phyloP scores from a whole-genome alignment of 805 yeast species.

The Starmerella etchellsii region DNA sequence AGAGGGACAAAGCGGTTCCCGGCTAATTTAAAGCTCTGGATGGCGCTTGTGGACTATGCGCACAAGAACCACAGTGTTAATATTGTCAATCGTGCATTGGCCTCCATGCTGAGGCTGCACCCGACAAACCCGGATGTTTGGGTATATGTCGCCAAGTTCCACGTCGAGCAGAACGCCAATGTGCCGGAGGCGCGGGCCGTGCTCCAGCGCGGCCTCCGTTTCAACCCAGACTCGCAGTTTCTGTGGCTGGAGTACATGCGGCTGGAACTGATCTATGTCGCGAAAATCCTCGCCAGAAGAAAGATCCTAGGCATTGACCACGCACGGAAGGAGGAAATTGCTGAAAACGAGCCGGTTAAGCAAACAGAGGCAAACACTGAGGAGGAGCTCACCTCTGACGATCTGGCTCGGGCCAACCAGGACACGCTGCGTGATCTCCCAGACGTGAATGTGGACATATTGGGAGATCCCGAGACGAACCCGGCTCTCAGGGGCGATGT shows the following conservation, averaged over 20 bases:
- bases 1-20: slow-evolving; percentile 74
- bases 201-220: slow-evolving; percentile 71
- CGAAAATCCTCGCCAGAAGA: slow-evolving; percentile 73
- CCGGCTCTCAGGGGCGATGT: slow-evolving; percentile 68
- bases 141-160: slow-evolving; percentile 91
- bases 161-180: slow-evolving; percentile 76
- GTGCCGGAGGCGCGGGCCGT: slow-evolving; percentile 79
- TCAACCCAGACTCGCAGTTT: slow-evolving; percentile 57
- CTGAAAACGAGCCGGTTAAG: slow-evolving; percentile 34
- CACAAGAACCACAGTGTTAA: slow-evolving; percentile 25
- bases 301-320: slow-evolving; percentile 57
- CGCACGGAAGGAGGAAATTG: slow-evolving; percentile 35
- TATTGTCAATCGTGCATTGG: slow-evolving; percentile 44
- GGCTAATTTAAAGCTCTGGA: slow-evolving; percentile 66
- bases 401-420: slow-evolving; percentile 39
- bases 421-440: slow-evolving; percentile 58
- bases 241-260: slow-evolving; percentile 81
- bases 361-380: slow-evolving; percentile 34
- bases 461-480: slow-evolving; percentile 75
- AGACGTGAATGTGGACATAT: slow-evolving; percentile 71
- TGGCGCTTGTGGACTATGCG: slow-evolving; percentile 50
- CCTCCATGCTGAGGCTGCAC: slow-evolving; percentile 67
- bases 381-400: slow-evolving; percentile 33
- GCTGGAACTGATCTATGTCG: slow-evolving; percentile 74
- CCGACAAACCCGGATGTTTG: slow-evolving; percentile 86